phyloP scores from a whole-genome alignment of 2,329 filamentous ascomycete genomes.

The Intubia oerlemansii region DNA sequence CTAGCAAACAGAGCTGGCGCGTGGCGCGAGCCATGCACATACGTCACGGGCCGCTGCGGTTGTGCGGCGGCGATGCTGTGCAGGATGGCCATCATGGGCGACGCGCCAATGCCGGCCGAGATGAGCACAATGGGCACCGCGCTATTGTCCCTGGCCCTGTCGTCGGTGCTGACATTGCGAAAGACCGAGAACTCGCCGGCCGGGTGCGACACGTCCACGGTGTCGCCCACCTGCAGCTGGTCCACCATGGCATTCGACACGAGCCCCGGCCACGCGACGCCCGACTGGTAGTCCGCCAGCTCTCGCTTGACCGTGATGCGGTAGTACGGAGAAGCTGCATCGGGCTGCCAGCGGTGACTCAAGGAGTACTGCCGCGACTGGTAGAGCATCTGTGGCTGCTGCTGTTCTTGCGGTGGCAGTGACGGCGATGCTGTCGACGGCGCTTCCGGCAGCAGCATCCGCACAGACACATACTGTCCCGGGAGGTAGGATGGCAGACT shows the following conservation, averaged over 20 bases:
- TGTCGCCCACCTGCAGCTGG: conserved; percentile 35
- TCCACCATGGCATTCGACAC: conserved; percentile 52
- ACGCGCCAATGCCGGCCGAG: conserved; percentile 37
- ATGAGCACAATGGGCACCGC: conserved; percentile 34
- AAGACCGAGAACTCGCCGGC: conserved; percentile 37
- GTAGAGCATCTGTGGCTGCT: conserved; percentile 15
- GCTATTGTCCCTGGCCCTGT: too few species aligned
- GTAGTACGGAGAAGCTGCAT: too few species aligned
- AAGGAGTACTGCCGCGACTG: conserved; percentile 57
- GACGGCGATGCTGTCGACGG: too few species aligned
- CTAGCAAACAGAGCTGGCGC: conserved; percentile 29
- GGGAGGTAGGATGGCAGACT: conserved; percentile 44
- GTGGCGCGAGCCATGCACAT: conserved; percentile 34
- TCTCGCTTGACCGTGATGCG: conserved; percentile 54
- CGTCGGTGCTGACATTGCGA: conserved; percentile 10
- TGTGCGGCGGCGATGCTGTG: conserved; percentile 26
- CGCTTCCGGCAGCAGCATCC: conserved; percentile 26
- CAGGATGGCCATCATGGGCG: conserved; percentile 38
- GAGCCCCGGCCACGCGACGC: too few species aligned
- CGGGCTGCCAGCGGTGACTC: conserved; percentile 37
- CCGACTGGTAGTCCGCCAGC: conserved; percentile 22
- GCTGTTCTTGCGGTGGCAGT: neutral
- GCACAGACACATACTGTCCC: conserved; percentile 52
- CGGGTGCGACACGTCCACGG: conserved; percentile 44
- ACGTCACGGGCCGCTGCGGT: conserved; percentile 28